Conservation (phyloP, 495 filamentous ascomycete genomes). For the Penicillium psychrofluorescens region DNA sequence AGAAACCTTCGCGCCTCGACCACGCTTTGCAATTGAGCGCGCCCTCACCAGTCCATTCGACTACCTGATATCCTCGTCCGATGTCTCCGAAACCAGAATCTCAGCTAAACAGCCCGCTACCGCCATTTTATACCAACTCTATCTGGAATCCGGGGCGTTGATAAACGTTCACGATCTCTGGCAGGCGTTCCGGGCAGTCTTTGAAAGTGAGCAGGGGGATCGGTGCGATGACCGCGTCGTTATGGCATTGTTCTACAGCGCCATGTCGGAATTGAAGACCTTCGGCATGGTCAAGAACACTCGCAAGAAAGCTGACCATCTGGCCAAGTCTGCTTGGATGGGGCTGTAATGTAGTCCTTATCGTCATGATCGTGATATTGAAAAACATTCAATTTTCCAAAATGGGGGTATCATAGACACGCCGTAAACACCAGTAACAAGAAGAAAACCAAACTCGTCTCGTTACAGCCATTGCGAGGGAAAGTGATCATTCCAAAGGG, state of each 20-base stretch:
- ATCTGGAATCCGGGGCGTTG: slow-evolving; percentile 78
- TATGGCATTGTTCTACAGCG: slow-evolving; percentile 73
- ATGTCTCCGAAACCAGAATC: slow-evolving; percentile 23
- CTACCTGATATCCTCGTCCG: slow-evolving; percentile 66
- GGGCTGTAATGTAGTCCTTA: slow-evolving; percentile 39
- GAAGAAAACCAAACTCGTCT: slow-evolving; percentile 2
- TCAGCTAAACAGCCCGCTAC: slow-evolving; percentile 66
- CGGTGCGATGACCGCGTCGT: slow-evolving; percentile 41
- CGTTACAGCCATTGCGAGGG: neutral
- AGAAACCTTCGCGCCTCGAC: slow-evolving; percentile 74
- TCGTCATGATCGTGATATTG: too few species aligned
- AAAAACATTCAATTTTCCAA: slow-evolving; percentile 9
- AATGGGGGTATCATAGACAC: slow-evolving; percentile 15
- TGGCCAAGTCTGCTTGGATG: slow-evolving; percentile 73
- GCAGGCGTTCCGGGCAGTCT: slow-evolving; percentile 74
- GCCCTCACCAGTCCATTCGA: slow-evolving; percentile 76
- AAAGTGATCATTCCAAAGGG: slow-evolving; percentile 6
- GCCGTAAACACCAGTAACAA: neutral
- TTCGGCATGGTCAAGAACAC: slow-evolving; percentile 85
- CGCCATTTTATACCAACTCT: slow-evolving; percentile 82
- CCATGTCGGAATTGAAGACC: slow-evolving; percentile 72
- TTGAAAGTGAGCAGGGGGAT: slow-evolving; percentile 54
- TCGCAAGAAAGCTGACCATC: slow-evolving; percentile 84
- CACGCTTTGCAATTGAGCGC: slow-evolving; percentile 71
- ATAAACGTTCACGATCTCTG: slow-evolving; percentile 88